Percentiles rank a stretch among this genome's conserved stretches.
Conservation (phyloP, 1,284 basidiomycete genomes). For the Xerocomus amazonicus region DNA sequence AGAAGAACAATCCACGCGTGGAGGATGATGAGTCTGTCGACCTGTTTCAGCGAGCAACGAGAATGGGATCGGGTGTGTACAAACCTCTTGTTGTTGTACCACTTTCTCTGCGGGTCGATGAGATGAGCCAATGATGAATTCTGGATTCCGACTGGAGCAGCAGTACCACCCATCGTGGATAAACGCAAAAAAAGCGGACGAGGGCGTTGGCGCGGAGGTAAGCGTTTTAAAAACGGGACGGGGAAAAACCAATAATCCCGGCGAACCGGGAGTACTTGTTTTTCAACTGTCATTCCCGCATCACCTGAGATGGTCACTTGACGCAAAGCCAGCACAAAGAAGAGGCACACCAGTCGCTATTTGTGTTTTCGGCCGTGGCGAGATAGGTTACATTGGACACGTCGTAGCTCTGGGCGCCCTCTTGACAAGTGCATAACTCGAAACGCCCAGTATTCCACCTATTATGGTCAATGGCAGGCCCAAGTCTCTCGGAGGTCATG, state of each 20-base stretch:
- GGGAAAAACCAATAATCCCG: background rate
- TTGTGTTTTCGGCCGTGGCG: too few relatives aligned
- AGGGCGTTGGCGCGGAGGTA: conserved; percentile 19
- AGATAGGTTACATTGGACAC: too few relatives aligned
- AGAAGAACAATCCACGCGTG: conserved; percentile 68
- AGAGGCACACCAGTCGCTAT: too few relatives aligned
- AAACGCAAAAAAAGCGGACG: conserved; percentile 11
- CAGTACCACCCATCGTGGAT: conserved; percentile 48
- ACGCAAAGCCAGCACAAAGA: too few relatives aligned
- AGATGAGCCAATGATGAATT: conserved; percentile 48
- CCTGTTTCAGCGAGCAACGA: conserved; percentile 2
- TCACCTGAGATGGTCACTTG: too few relatives aligned
- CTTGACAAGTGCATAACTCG: too few relatives aligned
- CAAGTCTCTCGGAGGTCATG: too few relatives aligned
- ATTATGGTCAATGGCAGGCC: too few relatives aligned
- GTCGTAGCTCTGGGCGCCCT: too few relatives aligned
- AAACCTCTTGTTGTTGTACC: conserved; percentile 70
- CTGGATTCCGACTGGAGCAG: conserved; percentile 28
- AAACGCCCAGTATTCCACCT: too few relatives aligned
- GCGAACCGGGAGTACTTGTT: too few relatives aligned
- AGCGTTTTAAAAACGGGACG: conserved; percentile 16
- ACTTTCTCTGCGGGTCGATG: conserved; percentile 60
- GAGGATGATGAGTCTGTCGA: conserved; percentile 52
- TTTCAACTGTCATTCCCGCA: too few relatives aligned
- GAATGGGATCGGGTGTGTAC: conserved; percentile 12